Evolutionary conservation across 306 rosid genomes (phyloP).

Genomic region (Prinsepia uniflora): DNA sequence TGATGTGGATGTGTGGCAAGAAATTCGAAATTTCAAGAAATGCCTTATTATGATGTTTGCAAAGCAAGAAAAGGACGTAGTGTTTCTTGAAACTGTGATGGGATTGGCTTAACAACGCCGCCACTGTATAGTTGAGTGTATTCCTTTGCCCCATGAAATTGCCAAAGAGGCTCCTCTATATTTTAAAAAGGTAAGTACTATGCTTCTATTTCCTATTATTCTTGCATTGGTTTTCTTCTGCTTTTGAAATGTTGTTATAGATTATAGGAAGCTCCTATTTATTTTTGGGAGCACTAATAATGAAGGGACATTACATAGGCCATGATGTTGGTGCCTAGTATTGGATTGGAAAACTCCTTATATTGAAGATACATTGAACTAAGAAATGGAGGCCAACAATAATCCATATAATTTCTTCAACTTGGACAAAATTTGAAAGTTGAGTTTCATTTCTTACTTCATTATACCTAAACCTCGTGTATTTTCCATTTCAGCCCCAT

Average conservation of each 20-base stretch:
- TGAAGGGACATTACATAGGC: not conserved
- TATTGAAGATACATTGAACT: no score
- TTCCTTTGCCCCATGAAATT: constrained; percentile 69
- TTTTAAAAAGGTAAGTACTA: constrained; percentile 65
- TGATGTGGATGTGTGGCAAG: constrained; percentile 74
- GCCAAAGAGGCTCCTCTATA: constrained; percentile 87
- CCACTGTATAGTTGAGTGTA: constrained; percentile 80
- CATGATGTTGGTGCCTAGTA: no score
- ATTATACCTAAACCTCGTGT: no score
- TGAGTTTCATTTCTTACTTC: no score
- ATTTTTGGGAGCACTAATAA: not conserved
- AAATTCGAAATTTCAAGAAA: constrained; percentile 89
- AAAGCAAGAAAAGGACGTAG: constrained; percentile 77
- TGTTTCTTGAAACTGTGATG: constrained; percentile 89
- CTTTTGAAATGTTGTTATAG: not conserved
- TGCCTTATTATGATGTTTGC: constrained; percentile 94
- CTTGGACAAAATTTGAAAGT: no score
- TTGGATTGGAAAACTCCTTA: no score
- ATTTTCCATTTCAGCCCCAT: no score
- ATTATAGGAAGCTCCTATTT: not conserved
- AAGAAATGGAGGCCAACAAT: no score
- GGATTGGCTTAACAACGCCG: constrained; percentile 74
- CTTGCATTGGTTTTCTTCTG: not conserved
- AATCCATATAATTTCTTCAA: no score
- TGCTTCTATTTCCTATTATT: not conserved